Evolutionary conservation across 257 asterid species (phyloP).

Genomic region (Lavandula angustifolia): DNA sequence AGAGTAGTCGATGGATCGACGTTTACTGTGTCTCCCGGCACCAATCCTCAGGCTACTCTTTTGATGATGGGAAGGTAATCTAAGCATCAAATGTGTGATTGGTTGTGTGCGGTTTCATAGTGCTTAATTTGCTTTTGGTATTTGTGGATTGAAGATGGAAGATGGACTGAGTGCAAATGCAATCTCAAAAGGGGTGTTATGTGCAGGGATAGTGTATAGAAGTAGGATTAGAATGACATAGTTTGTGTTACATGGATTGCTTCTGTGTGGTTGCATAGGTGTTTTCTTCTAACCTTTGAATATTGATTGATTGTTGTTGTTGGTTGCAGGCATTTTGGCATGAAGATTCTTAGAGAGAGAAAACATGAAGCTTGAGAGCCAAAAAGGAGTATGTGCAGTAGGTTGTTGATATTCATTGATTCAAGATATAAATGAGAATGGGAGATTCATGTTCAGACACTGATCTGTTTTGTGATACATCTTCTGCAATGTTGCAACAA

Average conservation of each 20-base stretch:
- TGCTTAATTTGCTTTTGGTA: not conserved
- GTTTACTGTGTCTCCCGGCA: constrained; percentile 75
- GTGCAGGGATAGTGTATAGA: no score
- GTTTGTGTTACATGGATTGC: no score
- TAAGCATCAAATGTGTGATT: not conserved
- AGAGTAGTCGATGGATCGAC: constrained; percentile 83
- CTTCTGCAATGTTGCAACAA: not conserved
- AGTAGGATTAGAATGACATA: no score
- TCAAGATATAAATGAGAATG: not conserved
- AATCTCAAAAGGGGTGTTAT: no score
- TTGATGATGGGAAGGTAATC: constrained; percentile 71
- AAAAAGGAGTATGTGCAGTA: not conserved
- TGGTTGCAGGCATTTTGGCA: constrained; percentile 52
- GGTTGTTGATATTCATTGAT: constrained; percentile 1
- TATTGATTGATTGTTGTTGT: not conserved
- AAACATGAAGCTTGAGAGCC: not conserved
- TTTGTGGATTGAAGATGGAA: no score
- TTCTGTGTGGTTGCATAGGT: no score
- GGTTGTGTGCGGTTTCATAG: not conserved
- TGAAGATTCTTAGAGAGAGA: constrained; percentile 54
- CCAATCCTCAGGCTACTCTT: constrained; percentile 93
- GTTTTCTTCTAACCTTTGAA: no score
- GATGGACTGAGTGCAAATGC: no score
- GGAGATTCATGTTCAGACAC: not conserved
- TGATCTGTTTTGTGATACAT: not conserved